Percentiles rank a stretch among this genome's conserved stretches.
phyloP scores from a whole-genome alignment of 1,284 basidiomycete species.

The Pisolithus thermaeus region DNA sequence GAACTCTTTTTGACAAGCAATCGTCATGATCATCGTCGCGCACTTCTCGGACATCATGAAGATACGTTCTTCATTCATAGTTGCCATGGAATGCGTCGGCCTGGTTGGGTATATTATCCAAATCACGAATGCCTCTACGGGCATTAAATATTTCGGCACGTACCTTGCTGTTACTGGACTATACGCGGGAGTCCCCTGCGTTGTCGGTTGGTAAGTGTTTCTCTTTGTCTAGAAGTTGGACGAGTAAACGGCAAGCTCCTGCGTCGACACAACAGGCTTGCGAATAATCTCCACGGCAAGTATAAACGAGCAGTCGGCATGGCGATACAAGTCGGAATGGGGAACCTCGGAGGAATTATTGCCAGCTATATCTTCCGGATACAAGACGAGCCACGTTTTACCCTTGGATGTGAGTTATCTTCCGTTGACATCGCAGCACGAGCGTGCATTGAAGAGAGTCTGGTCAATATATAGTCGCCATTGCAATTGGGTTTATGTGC shows the following conservation, averaged over 20 bases:
- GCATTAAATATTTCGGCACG: constrained; percentile 58
- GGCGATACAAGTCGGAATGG: constrained; percentile 36
- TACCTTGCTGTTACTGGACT: constrained; percentile 54
- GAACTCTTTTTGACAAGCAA: constrained; percentile 31
- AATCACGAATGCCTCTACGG: constrained; percentile 33
- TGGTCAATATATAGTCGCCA: constrained; percentile 36
- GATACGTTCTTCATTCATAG: constrained; percentile 55
- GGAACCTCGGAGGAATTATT: constrained; percentile 26
- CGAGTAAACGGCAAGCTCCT: background rate
- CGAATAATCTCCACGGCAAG: constrained; percentile 39
- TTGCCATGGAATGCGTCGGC: constrained; percentile 44
- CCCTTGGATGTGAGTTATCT: constrained; percentile 48
- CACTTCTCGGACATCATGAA: constrained; percentile 51
- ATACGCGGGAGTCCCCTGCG: constrained; percentile 54
- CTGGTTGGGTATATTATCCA: constrained; percentile 60
- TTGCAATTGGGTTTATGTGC: constrained; percentile 59
- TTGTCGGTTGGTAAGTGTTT: background rate
- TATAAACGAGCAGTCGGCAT: constrained; percentile 40
- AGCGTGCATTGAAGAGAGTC: background rate
- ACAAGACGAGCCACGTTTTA: constrained; percentile 51
- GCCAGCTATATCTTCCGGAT: constrained; percentile 54
- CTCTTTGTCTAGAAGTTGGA: background rate
- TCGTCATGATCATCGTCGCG: constrained; percentile 45
- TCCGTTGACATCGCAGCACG: background rate
- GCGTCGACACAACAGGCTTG: constrained; percentile 23